A percentile compares a stretch with the other conserved stretches of the same genome.
phyloP scores from a whole-genome alignment of 257 asterid species.

The Forsythia viridissima region DNA sequence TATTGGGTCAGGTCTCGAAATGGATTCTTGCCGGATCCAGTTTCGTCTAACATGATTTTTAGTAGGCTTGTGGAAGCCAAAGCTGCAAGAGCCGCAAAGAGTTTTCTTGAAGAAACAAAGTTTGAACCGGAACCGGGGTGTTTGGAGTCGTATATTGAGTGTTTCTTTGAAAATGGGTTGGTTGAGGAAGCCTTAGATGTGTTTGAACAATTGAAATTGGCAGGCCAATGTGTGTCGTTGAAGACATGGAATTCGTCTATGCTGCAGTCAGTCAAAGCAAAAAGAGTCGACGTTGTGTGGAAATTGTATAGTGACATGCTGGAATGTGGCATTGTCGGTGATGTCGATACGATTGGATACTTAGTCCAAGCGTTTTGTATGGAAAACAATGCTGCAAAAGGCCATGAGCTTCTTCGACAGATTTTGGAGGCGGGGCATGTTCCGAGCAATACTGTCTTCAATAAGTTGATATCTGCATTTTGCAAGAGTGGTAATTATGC shows the following conservation, averaged over 20 bases:
- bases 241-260: constrained; percentile 40
- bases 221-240: constrained; percentile 26
- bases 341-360: constrained; percentile 37
- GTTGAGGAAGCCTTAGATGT: constrained; percentile 39
- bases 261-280: constrained; percentile 25
- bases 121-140: constrained; percentile 53
- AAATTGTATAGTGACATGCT: constrained; percentile 42
- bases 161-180: constrained; percentile 36
- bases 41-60: constrained; percentile 44
- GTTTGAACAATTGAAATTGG: constrained; percentile 27
- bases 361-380: constrained; percentile 47
- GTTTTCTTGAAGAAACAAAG: constrained; percentile 38
- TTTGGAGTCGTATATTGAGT: constrained; percentile 41
- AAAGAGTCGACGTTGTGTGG: constrained; percentile 38
- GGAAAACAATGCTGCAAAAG: constrained; percentile 33
- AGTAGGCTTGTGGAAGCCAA: constrained; percentile 58
- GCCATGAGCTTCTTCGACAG: constrained; percentile 41
- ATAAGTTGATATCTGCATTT: constrained; percentile 29
- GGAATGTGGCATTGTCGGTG: constrained; percentile 31
- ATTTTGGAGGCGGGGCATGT: constrained; percentile 38
- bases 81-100: constrained; percentile 48
- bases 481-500: constrained; percentile 43
- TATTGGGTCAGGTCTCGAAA: constrained; percentile 55
- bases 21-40: constrained; percentile 38
- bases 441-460: not conserved